Percentiles rank a stretch among this genome's conserved stretches.
These are phyloP conservation scores for Talaromyces adpressus DNA, from an alignment of 495 filamentous ascomycete species.

Conservation along the genomic window DNA sequence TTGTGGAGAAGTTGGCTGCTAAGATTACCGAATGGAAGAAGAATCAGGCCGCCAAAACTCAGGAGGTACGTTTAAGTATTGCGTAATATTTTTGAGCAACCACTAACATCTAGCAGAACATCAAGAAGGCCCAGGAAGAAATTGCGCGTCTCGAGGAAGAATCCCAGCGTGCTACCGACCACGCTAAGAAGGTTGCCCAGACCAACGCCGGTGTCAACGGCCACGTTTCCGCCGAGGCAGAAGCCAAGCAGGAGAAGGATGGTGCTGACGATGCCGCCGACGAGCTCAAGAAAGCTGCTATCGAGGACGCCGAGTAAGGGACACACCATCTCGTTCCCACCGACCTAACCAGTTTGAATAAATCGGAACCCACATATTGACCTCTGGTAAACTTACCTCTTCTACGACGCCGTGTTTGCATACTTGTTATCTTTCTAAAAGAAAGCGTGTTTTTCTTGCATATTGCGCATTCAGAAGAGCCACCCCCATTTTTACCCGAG, in stretches of 20 bases:
- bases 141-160: conserved; percentile 56
- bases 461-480: not conserved
- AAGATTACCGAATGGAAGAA: conserved; percentile 92
- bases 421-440: not conserved
- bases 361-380: conserved; percentile 97
- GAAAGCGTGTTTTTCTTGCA: not conserved
- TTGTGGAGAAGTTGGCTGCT: conserved; percentile 78
- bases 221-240: conserved; percentile 42
- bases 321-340: not conserved
- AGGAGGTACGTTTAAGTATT: conserved; percentile 55
- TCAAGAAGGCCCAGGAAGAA: conserved; percentile 62
- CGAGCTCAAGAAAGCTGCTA: conserved; percentile 50
- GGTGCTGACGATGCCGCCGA: conserved; percentile 48
- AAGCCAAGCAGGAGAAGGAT: conserved; percentile 52
- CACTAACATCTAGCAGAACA: conserved; percentile 48
- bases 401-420: conserved; percentile 28
- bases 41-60: conserved; percentile 85
- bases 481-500: not conserved
- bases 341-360: conserved; percentile 22
- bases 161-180: conserved; percentile 31
- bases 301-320: conserved; percentile 48
- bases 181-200: conserved; percentile 45
- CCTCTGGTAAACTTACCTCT: conserved; percentile 59
- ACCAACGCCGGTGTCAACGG: conserved; percentile 46
- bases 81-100: not conserved